Conservation (phyloP, 139 green algal genomes). For the Volvox reticuliferus region DNA sequence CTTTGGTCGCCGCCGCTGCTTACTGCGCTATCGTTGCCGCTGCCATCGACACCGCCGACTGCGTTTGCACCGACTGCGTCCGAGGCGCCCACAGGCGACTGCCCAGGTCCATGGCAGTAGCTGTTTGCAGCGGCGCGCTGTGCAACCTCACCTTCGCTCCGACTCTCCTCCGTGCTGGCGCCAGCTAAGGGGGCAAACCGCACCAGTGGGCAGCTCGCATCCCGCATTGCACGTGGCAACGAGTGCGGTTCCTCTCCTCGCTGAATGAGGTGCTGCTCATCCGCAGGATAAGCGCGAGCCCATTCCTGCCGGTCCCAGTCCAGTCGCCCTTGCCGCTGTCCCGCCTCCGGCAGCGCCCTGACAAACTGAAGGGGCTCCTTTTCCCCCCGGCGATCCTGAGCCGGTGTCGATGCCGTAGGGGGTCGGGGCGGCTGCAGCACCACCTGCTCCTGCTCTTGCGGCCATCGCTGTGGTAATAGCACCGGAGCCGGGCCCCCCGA, state of each 20-base stretch:
- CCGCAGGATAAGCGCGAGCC: background rate
- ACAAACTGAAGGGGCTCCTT: too few relatives aligned
- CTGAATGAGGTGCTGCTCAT: too few relatives aligned
- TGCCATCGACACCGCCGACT: background rate
- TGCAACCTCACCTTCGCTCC: background rate
- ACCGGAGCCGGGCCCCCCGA: too few relatives aligned
- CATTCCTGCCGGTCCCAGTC: background rate
- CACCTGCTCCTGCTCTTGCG: background rate
- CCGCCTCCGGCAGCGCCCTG: too few relatives aligned
- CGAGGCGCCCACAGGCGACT: background rate
- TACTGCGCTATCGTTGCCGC: background rate
- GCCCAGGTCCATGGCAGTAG: background rate
- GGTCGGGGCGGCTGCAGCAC: too few relatives aligned
- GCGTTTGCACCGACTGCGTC: background rate
- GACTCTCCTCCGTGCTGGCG: background rate
- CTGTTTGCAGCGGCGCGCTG: background rate
- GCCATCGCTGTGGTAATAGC: background rate
- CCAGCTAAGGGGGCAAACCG: background rate
- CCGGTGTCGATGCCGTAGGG: background rate
- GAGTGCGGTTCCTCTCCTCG: background rate
- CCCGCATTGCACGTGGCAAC: background rate
- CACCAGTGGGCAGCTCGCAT: background rate
- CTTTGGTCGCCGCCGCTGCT: background rate
- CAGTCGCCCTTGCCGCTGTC: too few relatives aligned
- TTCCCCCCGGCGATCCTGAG: too few relatives aligned